Evolutionary conservation across 129 eudicot genomes (phyloP), one percentile per base, ranked within the genome.

Genomic region (Lonicera japonica): DNA sequence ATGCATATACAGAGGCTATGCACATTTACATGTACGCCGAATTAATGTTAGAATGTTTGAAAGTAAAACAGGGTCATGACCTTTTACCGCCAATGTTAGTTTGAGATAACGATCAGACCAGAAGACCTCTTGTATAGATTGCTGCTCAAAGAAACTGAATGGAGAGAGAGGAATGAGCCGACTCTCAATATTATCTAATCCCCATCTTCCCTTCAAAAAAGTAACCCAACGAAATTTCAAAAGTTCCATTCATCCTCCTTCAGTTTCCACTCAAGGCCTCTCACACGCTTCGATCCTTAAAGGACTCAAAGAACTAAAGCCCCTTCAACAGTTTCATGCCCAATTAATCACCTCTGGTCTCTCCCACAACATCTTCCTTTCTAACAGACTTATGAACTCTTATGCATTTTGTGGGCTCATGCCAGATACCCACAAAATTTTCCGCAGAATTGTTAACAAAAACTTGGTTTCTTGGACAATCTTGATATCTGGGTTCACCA

Each of bases 301-400:
- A 56, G 4, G 45, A 29, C 3, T 69, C 20, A 56, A 55, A 70
- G 45, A 76, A 12, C 29, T 22, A 18, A 54, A 54, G 25, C 66
- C 81, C 41, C 72, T 76, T 60, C 58, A 24, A 18, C 71, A 70
- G 51, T 19, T 59, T 36, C 73, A 76, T 22, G 73, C 81, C 52
- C 75, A 70, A 14, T 51, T 76, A 19, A 41, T 60, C 54, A 54
- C 59, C 18, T 76, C 69, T 25, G 73, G 73, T 51, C 67, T 64
- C 24, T 19, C 67, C 48, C 25, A 36, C 25, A 58, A 54, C 54
- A 25, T 61, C 60, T 67, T 54, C 66, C 68, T 79, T 11, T 68
- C 76, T 16, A 79, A 79, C 67, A 51, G 75, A 66, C 56, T 73
- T 43, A 50, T 64, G 41, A 69, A 79, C 63, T 64, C 69, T 7